Percentiles rank a stretch among this genome's conserved stretches.
phyloP scores from a whole-genome alignment of 2,329 filamentous ascomycete species.

The Sporothrix phasma region DNA sequence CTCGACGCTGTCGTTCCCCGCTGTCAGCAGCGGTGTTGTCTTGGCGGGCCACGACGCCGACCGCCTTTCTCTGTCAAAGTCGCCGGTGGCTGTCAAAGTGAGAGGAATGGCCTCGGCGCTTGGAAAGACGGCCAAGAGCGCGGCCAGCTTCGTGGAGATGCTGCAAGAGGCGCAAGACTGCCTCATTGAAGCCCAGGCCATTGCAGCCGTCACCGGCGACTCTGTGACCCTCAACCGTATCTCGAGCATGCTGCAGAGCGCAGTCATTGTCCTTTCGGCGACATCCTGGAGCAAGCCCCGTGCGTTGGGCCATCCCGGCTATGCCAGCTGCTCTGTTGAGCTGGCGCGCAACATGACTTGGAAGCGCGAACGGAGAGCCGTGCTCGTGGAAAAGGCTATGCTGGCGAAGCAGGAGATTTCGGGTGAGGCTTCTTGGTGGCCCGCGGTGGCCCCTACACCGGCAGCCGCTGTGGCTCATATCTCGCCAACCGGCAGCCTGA shows the following conservation, averaged over 20 bases:
- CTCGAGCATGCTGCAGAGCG: constrained; percentile 53
- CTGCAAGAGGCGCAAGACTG: constrained; percentile 57
- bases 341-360: constrained; percentile 60
- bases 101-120: constrained; percentile 15
- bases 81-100: constrained; percentile 28
- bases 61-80: constrained; percentile 28
- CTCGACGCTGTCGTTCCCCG: constrained; percentile 80
- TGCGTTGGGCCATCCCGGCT: constrained; percentile 40
- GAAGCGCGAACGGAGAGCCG: constrained; percentile 51
- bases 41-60: constrained; percentile 32
- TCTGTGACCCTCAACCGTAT: constrained; percentile 52
- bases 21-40: constrained; percentile 36
- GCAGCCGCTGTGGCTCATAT: not conserved
- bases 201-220: constrained; percentile 44
- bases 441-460: constrained; percentile 23
- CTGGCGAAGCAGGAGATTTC: constrained; percentile 24
- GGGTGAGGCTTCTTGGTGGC: constrained; percentile 13
- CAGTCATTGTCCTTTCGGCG: constrained; percentile 56
- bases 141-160: constrained; percentile 45
- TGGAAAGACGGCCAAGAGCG: constrained; percentile 19
- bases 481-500: not conserved
- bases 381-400: constrained; percentile 37
- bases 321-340: constrained; percentile 57
- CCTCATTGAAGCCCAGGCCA: constrained; percentile 52
- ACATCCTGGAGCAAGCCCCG: constrained; percentile 40